Evolutionary conservation across 2,329 filamentous ascomycete genomes (phyloP), one percentile per base, ranked within the genome.

Genomic region (Beauveria caledonica): DNA sequence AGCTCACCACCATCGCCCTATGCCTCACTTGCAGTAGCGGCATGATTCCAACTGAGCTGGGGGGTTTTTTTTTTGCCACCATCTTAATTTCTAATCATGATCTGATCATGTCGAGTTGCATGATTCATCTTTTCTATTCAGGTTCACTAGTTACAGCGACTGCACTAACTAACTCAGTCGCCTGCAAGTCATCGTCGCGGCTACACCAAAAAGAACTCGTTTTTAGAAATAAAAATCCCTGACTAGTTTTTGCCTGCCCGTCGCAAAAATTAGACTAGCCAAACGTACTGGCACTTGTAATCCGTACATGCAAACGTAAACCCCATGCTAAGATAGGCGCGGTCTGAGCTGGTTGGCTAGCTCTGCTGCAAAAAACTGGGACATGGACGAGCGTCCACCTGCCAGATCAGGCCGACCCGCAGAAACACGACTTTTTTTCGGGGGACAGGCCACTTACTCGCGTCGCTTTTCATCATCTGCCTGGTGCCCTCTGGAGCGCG

Each of bases 401-500:
- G 54, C 54, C 54, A 49, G 54, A 57, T 49, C 54, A 49, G 49
- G 54, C 21, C n/a, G 54, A 21, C 54, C 54, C 44, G 54, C 54
- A 29, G 44, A 48, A 40, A 46, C 53, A 53, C n/a, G 50, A 40
- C 33, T 36, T 36, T 33, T 52, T 53, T 50, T 19, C 27, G 17
- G 17, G 10, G 25, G 49, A n/a, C 10, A 36, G 36, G 36, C 13
- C 50, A 57, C 54, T 57, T 57, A 57, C 54, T 57, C 54, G 54
- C 45, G 54, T 57, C 54, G 27, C 44, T 21, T 21, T 33, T 48
- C 45, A 49, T 57, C 44, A 29, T 45, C 42, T 27, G 19, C 33
- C 19, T 3, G 23, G 42, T 48, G 42, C 15, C 10, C 1, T 44
- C 42, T 57, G 44, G 54, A 40, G 21, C 52, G 52, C 53, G 52